These are phyloP conservation scores for Effrenium voratum DNA, from an alignment of 73 alveolate species.

Conservation along the genomic window DNA sequence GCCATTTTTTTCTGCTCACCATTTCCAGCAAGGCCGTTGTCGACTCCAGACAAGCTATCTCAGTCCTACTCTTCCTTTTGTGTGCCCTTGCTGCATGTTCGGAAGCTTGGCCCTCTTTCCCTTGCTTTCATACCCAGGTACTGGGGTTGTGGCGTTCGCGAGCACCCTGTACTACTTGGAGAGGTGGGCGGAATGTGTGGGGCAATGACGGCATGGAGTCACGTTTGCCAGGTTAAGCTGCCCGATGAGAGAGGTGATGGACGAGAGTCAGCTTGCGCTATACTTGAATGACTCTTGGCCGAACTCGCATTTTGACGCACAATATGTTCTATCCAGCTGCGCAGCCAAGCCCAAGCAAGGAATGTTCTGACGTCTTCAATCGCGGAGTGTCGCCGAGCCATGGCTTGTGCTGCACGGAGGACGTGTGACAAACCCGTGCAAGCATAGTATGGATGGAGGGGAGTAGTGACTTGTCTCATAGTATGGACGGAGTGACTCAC, in stretches of 20 bases:
- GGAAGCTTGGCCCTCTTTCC: background rate
- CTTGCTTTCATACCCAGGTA: background rate
- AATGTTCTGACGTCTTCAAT: constrained; percentile 55
- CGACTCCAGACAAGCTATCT: constrained; percentile 89
- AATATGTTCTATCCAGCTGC: background rate
- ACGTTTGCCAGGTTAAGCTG: constrained; percentile 51
- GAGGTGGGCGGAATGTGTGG: constrained; percentile 14
- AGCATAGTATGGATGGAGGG: no score
- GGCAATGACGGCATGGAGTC: background rate
- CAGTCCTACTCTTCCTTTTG: constrained; percentile 65
- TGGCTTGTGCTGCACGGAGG: constrained; percentile 93
- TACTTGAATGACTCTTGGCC: constrained; percentile 44
- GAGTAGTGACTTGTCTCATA: no score
- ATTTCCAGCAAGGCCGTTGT: constrained; percentile 70
- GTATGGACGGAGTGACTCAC: no score
- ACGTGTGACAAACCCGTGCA: no score
- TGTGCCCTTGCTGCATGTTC: constrained; percentile 15
- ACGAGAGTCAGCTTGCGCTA: constrained; percentile 17
- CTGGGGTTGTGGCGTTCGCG: constrained; percentile 85
- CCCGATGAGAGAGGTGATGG: constrained; percentile 56
- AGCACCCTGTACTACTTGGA: constrained; percentile 70
- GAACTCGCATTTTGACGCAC: background rate
- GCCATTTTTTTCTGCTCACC: background rate
- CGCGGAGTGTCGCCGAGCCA: constrained; percentile 88
- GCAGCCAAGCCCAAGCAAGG: constrained; percentile 15